Percentiles rank a stretch among this genome's conserved stretches.
Conservation (phyloP, 2,329 filamentous ascomycete species). For the Microcyclospora tardicrescens region DNA sequence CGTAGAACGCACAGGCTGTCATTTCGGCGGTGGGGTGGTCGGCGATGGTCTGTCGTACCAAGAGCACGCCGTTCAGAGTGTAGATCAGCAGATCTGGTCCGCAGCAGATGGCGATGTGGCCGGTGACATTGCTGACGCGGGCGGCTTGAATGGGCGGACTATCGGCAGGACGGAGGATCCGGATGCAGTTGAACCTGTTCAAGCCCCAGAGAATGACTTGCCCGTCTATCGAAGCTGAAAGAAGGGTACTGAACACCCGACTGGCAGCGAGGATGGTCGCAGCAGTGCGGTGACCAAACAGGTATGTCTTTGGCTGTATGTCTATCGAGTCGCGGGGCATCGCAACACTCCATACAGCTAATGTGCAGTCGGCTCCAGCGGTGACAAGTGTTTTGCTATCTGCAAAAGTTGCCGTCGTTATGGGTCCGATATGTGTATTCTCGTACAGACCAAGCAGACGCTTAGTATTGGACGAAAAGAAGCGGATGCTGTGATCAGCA, state of each 20-base stretch:
- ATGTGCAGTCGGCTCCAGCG: constrained; percentile 79
- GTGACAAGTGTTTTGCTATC: constrained; percentile 87
- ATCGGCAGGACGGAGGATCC: constrained; percentile 37
- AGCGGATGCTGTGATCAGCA: constrained; percentile 80
- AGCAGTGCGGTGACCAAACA: constrained; percentile 82
- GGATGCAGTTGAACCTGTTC: constrained; percentile 74
- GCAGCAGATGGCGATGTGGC: constrained; percentile 76
- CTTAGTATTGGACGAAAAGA: constrained; percentile 72
- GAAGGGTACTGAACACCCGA: constrained; percentile 73
- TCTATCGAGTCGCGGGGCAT: constrained; percentile 54
- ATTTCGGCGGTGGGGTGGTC: constrained; percentile 54
- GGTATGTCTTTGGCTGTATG: constrained; percentile 59
- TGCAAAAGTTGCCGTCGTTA: constrained; percentile 71
- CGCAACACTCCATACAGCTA: constrained; percentile 70
- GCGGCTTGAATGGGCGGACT: constrained; percentile 53
- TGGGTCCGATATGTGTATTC: constrained; percentile 81
- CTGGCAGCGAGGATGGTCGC: constrained; percentile 75
- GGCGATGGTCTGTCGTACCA: constrained; percentile 74
- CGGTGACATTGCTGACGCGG: constrained; percentile 77
- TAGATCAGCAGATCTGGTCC: constrained; percentile 65
- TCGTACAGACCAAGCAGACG: constrained; percentile 82
- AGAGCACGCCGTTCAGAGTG: constrained; percentile 72
- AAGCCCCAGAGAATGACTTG: constrained; percentile 87
- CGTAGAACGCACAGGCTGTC: constrained; percentile 79
- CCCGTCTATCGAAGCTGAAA: constrained; percentile 72